Conservation (phyloP, 164 flowering plant genomes). For the Vitis cinerea region DNA sequence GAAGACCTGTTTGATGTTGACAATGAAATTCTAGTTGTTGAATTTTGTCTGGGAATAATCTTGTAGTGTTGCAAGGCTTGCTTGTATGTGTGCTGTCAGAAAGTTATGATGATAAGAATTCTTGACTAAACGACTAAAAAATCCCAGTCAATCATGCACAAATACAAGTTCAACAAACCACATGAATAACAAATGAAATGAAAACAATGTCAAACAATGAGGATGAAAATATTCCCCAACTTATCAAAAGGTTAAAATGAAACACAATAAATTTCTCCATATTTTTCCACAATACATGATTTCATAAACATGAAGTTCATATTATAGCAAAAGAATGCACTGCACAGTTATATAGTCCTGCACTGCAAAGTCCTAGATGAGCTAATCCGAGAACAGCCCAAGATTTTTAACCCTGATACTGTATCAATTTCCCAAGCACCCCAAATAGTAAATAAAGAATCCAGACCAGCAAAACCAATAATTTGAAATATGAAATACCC, state of each 20-base stretch:
- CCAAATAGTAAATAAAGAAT: too few relatives aligned
- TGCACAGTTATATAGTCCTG: too few relatives aligned
- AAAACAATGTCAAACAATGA: slow-evolving; percentile 5
- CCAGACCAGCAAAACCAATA: neutral
- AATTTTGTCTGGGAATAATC: slow-evolving; percentile 66
- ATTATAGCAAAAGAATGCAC: too few relatives aligned
- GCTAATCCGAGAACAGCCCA: too few relatives aligned
- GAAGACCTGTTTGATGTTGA: slow-evolving; percentile 72
- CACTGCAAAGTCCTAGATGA: too few relatives aligned
- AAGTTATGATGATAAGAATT: neutral
- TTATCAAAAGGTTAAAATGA: too few relatives aligned
- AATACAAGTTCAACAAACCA: neutral
- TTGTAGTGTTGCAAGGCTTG: slow-evolving; percentile 88
- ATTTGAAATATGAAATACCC: neutral
- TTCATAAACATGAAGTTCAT: too few relatives aligned
- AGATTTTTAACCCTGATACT: too few relatives aligned
- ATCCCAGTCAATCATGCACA: neutral
- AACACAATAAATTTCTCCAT: too few relatives aligned
- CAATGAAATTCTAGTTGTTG: slow-evolving; percentile 60
- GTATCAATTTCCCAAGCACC: too few relatives aligned
- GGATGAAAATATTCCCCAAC: too few relatives aligned
- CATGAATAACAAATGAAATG: neutral
- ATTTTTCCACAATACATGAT: too few relatives aligned
- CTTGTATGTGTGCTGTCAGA: slow-evolving; percentile 69
- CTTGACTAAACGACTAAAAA: neutral